These are phyloP conservation scores for Botryobasidium botryosum DNA, from an alignment of 768 basidiomycete species.

Conservation along the genomic window DNA sequence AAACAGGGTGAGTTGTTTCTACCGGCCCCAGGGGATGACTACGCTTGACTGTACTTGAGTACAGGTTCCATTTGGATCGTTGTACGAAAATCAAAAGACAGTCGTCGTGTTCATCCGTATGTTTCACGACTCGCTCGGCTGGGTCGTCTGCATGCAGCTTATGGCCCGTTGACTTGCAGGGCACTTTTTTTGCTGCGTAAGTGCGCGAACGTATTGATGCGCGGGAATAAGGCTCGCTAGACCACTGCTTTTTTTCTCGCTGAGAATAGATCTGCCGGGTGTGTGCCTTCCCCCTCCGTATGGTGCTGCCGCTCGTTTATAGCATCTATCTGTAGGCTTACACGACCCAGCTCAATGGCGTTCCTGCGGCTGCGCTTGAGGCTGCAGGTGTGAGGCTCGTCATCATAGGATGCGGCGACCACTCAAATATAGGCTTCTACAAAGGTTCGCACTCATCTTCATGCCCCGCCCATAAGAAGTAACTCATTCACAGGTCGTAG, in stretches of 20 bases:
- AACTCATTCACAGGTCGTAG: constrained; percentile 5
- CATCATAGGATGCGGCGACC: constrained; percentile 65
- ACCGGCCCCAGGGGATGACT: too few species aligned
- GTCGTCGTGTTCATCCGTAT: constrained; percentile 47
- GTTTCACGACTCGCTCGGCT: neutral
- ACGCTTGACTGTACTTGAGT: too few species aligned
- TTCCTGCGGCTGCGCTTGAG: constrained; percentile 31
- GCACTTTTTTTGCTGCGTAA: neutral
- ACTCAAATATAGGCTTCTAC: constrained; percentile 61
- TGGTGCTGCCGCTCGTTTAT: too few species aligned
- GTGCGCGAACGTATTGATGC: neutral
- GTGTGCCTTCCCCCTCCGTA: too few species aligned
- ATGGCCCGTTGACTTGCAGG: neutral
- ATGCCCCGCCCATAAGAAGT: constrained; percentile 1
- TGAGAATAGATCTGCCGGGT: constrained; percentile 77
- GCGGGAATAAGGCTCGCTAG: neutral
- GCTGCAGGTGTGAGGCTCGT: constrained; percentile 40
- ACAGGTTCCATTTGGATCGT: constrained; percentile 34
- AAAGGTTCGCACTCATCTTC: constrained; percentile 26
- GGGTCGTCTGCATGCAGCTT: neutral
- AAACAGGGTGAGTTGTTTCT: too few species aligned
- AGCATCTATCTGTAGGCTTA: too few species aligned
- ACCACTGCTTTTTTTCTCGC: constrained; percentile 45
- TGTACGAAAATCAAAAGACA: constrained; percentile 33
- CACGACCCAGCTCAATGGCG: constrained; percentile 29